Base-by-base conservation (phyloP, 139 green algal species). In the Diplosphaera chodatii region DNA sequence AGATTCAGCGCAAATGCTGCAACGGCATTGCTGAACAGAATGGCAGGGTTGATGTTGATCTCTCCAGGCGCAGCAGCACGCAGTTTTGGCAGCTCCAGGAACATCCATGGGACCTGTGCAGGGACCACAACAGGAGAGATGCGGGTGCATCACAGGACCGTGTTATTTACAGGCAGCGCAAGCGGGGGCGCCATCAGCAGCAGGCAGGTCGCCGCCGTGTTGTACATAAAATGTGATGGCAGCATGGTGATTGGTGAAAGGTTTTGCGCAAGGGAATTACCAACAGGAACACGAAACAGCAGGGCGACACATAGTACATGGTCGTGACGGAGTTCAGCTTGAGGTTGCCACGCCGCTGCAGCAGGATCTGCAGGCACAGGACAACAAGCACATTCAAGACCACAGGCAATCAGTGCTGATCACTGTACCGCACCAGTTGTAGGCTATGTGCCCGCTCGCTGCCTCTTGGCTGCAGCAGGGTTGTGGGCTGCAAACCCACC, bases 21-120 rank as follows among this genome's bases (percentile, higher is more conserved):
- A n/a, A 84, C 28, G 0, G 91, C 92, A 77, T 98, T 98, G 37
- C 85, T 76, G 29, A 94, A 68, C 76, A 98, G 84, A 30, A 94
- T 80, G 10, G 80, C 74, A 4, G 85, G 78, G 71, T 91, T 86
- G 73, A 93, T 81, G 74, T 88, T 87, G 75, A 91, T 81, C 31
- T 81, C 64, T 16, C 66, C 32, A 20, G 37, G 6, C 81, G 28
- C 74, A 70, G 78, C 79, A 15, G 69, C 72, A 20, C 59, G 55
- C 31, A 78, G 55, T 21, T 64, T 67, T 16, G 71, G 64, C 8
- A n/a, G n/a, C 10, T 75, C 63, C 66, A 87, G 64, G 25, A 68
- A 55, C 13, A 28, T n/a, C 63, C 76, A 86, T 63, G 72, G 75
- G 23, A 48, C 37, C 37, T 48, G 10, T 20, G 10, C n/a, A 48